Conservation (phyloP, 2,329 filamentous ascomycete genomes). For the Rutstroemia sp. region DNA sequence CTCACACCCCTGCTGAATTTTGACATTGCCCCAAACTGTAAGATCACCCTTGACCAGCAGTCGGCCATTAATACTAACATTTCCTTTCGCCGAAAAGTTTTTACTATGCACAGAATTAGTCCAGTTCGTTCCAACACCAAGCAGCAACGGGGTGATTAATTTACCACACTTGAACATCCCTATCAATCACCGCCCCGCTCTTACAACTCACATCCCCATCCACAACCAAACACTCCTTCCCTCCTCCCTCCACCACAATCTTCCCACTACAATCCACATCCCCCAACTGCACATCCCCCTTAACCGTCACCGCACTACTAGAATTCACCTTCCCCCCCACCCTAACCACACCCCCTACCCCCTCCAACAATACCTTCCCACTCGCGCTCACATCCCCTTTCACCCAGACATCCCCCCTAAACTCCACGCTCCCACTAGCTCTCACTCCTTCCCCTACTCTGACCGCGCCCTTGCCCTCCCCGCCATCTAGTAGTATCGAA, state of each 20-base stretch:
- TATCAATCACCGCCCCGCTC: neutral
- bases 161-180: constrained; percentile 13
- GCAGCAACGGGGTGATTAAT: neutral
- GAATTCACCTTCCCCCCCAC: constrained; percentile 13
- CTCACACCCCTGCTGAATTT: constrained; percentile 12
- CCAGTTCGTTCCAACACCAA: neutral
- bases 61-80: constrained; percentile 15
- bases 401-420: constrained; percentile 11
- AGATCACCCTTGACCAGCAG: constrained; percentile 19
- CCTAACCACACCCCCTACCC: constrained; percentile 5
- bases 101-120: constrained; percentile 7
- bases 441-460: constrained; percentile 2
- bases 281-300: constrained; percentile 3
- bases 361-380: constrained; percentile 11
- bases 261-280: constrained; percentile 15
- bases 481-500: constrained; percentile 9
- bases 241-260: constrained; percentile 6
- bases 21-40: constrained; percentile 16
- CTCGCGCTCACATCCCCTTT: constrained; percentile 12
- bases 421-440: constrained; percentile 10
- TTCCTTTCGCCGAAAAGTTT: constrained; percentile 9
- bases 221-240: constrained; percentile 8
- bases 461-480: constrained; percentile 11
- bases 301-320: neutral
- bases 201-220: constrained; percentile 9